Base-by-base conservation (phyloP, 352 stramenopile species). In the Phytophthora megakarya region DNA sequence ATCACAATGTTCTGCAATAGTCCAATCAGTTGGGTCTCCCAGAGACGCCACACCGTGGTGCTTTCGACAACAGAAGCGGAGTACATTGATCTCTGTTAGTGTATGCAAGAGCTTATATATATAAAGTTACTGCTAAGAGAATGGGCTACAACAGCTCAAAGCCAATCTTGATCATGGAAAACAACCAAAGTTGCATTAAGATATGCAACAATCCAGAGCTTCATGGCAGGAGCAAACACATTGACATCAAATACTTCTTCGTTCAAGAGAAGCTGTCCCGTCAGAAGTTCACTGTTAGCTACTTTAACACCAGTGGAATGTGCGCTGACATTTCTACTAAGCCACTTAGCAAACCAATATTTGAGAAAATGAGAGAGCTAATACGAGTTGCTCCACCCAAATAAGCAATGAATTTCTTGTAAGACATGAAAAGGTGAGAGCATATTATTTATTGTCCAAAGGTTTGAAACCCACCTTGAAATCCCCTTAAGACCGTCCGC, bases 11-110 rank as follows among this genome's bases (percentile, higher is more conserved):
- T 57, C 32, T 43, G 49, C 32, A 47, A 32, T 35, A 57, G 49
- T 47, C 49, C 49, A 11, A 57, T 57, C 16, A 37, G 28, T 18
- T 57, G 49, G 35, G 28, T 57, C 32, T 57, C 49, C 6, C 18
- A 37, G 1, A 33, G 21, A 9, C 49, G 47, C 16, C 37, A 57
- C 23, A 47, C 49, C 0, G 49, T 57, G 2, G 37, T 57, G 47
- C 30, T 78, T n/a, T 68, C 54, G 4, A 73, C 64, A 40, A 64
- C 64, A 33, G 44, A 72, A 25, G 45, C 59, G 15, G 18, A 43
- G 30, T 54, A 43, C 23, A 47, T 46, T 38, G 48, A 13, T 12
- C 37, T 37, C 6, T 46, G 33, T 22, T 55, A 45, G 12, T 46
- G 47, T 11, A 55, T 55, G 32, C 47, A 55, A 44, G 18, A 55